Conservation (phyloP, 345 rosid species). For the Cochlearia excelsa region DNA sequence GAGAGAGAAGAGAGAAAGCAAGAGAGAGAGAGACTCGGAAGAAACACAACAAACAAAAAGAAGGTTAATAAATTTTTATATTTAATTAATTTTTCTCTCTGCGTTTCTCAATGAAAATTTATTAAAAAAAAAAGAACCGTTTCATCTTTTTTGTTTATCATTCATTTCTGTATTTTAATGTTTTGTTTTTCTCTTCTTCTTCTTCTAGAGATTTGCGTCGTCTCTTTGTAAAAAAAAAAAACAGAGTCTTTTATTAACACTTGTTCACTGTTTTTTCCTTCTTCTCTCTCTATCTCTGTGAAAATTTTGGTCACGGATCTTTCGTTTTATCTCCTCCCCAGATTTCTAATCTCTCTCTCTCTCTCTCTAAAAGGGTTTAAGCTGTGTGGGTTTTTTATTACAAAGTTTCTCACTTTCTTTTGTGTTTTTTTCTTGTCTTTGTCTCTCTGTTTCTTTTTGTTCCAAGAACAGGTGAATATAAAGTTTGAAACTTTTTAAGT, state of each 20-base stretch:
- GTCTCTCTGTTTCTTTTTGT: constrained; percentile 6
- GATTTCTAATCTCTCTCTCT: constrained; percentile 30
- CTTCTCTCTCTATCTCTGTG: constrained; percentile 7
- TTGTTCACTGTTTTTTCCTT: constrained; percentile 32
- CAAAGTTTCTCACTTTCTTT: no score
- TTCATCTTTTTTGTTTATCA: constrained; percentile 29
- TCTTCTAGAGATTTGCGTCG: constrained; percentile 35
- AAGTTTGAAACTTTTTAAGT: constrained; percentile 9
- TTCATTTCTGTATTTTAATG: constrained; percentile 12
- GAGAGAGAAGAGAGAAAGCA: background rate
- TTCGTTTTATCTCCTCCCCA: constrained; percentile 32
- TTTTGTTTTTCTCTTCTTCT: background rate
- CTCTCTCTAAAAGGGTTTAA: constrained; percentile 31
- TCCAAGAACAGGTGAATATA: constrained; percentile 26
- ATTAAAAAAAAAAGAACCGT: constrained; percentile 17
- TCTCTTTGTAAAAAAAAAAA: constrained; percentile 22
- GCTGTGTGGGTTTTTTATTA: constrained; percentile 20
- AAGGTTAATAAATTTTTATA: constrained; percentile 21
- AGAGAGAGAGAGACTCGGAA: constrained; percentile 17
- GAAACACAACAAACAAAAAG: constrained; percentile 8
- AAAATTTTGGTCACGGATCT: constrained; percentile 27
- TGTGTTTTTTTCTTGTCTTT: constrained; percentile 14
- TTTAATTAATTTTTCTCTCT: background rate
- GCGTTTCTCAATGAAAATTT: constrained; percentile 16
- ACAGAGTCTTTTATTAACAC: constrained; percentile 19